Evolutionary conservation across 2,329 filamentous ascomycete genomes (phyloP).

Genomic region (Raffaelea ambrosiae): DNA sequence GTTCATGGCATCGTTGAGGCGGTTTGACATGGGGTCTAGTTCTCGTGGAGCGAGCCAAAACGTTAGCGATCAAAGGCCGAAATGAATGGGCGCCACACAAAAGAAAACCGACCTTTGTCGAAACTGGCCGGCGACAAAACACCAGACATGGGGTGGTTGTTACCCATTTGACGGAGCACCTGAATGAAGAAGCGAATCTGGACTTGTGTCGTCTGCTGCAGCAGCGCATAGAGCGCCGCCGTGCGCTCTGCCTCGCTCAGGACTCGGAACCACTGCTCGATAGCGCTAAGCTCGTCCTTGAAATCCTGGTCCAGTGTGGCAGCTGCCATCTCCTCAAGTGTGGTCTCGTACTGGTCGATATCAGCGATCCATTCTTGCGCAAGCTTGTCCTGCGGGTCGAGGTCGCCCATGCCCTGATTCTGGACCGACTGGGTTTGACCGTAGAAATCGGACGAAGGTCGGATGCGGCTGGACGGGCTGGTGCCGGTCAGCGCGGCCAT

Average conservation of each 20-base stretch:
- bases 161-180: constrained; percentile 97
- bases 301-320: constrained; percentile 99
- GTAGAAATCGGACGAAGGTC: constrained; percentile 92
- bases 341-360: constrained; percentile 98
- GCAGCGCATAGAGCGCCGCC: constrained; percentile 84
- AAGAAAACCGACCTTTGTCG: constrained; percentile 64
- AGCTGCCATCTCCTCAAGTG: constrained; percentile 95
- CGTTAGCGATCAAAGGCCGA: background rate
- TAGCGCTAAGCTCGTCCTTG: constrained; percentile 97
- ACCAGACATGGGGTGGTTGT: constrained; percentile 94
- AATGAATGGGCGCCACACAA: background rate
- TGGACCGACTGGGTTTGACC: constrained; percentile 64
- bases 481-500: constrained; percentile 73
- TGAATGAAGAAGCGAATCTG: constrained; percentile 99
- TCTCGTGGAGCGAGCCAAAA: constrained; percentile 2
- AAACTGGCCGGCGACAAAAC: constrained; percentile 92
- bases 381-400: constrained; percentile 81
- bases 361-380: constrained; percentile 98
- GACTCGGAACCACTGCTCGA: constrained; percentile 99
- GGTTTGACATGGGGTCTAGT: constrained; percentile 90
- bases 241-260: constrained; percentile 94
- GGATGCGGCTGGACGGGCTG: constrained; percentile 66
- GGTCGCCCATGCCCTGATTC: constrained; percentile 59
- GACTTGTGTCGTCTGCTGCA: constrained; percentile 97
- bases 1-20: constrained; percentile 91